A percentile compares a stretch with the other conserved stretches of the same genome.
phyloP scores from a whole-genome alignment of 2,329 filamentous ascomycete species.

The Sarocladiaceae sp. region DNA sequence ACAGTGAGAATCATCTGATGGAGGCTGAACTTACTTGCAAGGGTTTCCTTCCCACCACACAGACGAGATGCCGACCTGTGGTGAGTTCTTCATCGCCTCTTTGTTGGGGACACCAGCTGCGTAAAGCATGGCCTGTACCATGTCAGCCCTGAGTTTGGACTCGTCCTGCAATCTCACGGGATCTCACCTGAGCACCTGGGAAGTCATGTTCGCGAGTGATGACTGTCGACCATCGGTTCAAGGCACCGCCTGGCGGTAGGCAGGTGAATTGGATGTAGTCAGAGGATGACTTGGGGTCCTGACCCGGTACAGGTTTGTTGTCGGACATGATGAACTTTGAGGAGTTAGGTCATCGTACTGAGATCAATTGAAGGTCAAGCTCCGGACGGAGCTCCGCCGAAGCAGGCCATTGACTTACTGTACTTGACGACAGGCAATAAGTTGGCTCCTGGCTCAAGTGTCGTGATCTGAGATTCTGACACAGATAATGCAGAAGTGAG shows the following conservation, averaged over 20 bases:
- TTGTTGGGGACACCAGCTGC: slow-evolving; percentile 82
- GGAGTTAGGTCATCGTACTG: too few species aligned
- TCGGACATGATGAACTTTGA: slow-evolving; percentile 6
- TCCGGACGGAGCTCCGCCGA: too few species aligned
- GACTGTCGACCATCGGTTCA: slow-evolving; percentile 84
- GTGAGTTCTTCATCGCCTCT: slow-evolving; percentile 82
- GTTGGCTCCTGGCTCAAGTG: too few species aligned
- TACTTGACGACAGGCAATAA: too few species aligned
- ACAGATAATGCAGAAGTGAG: too few species aligned
- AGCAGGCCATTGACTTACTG: too few species aligned
- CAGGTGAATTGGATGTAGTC: slow-evolving; percentile 52
- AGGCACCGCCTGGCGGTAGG: slow-evolving; percentile 46
- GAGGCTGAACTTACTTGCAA: slow-evolving; percentile 68
- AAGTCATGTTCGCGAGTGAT: slow-evolving; percentile 85
- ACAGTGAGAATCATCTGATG: neutral
- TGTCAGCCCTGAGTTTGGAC: neutral
- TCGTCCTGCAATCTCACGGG: neutral
- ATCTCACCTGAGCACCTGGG: slow-evolving; percentile 77
- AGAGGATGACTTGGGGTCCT: slow-evolving; percentile 40
- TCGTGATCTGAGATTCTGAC: too few species aligned
- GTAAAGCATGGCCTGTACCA: slow-evolving; percentile 80
- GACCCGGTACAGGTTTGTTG: neutral
- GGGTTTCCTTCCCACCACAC: slow-evolving; percentile 99
- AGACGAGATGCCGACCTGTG: slow-evolving; percentile 85
- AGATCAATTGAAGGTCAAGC: too few species aligned